Evolutionary conservation across 306 rosid genomes (phyloP), one percentile per base, ranked within the genome.

Genomic region (Rubus idaeus): DNA sequence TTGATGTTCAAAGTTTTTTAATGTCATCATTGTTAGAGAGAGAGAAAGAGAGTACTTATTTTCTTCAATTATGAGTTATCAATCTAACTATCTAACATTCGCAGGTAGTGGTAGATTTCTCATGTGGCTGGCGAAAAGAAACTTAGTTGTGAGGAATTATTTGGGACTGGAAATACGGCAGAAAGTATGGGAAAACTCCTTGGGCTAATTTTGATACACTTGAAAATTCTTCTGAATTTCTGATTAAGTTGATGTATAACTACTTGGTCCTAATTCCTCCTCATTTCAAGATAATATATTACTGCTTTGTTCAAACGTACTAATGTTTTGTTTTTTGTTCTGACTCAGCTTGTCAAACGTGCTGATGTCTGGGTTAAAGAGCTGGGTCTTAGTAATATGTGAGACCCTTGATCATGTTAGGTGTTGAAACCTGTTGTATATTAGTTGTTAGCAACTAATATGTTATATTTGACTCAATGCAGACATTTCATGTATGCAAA

Each of bases 91-190:
- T 51, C 40, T 12, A 40, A 20, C 10, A 74, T 78, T 79, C 26
- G 64, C 89, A 94, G 98, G 98, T 60, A 90, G 98, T 68, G 97
- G 98, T 67, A 83, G 95, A 81, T 89, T 91, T 88, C 91, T 94
- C 80, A 52, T 94, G 81, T 90, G 96, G 98, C 90, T 91, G 37
- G 96, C 95, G 20, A 91, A 88, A 86, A 89, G 85, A 83, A 88
- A 87, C 73, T 82, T 77, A 71, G 84, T 81, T 81, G 76, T 72
- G 68, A 83, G 85, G 87, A 91, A 94, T 77, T 88, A 85, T 84
- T 80, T 94, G 97, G 98, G 98, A 46, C 81, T 91, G 67, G 98
- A 94, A 78, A 94, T 91, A 81, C 86, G 97, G 66, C 76, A 86
- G 70, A 94, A 88, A 88, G 97, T 90, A 84, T 30, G 85, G 74